Percentiles rank a stretch among this genome's conserved stretches.
These are phyloP conservation scores for Simmondsia chinensis DNA, from an alignment of 148 eudicot species.

Conservation along the genomic window DNA sequence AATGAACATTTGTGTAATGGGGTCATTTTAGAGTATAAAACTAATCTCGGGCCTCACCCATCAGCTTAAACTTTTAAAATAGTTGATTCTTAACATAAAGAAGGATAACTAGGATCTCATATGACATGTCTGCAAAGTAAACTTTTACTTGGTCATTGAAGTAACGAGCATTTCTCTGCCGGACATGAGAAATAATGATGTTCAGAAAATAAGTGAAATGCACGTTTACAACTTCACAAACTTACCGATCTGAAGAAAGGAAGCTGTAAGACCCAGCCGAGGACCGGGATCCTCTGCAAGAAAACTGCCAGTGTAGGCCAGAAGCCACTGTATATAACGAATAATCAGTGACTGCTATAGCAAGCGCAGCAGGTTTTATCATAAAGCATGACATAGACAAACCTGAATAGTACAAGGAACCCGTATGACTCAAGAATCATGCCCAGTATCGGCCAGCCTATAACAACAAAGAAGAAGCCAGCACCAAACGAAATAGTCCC, in stretches of 20 bases:
- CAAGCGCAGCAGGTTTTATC: background rate
- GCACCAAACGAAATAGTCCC: constrained; percentile 81
- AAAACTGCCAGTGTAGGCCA: constrained; percentile 92
- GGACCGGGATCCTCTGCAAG: constrained; percentile 78
- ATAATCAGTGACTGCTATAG: constrained; percentile 1
- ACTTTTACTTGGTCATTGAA: no score
- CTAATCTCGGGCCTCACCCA: no score
- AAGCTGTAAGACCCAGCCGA: constrained; percentile 89
- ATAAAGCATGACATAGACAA: background rate
- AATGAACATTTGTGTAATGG: no score
- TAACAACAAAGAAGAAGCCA: constrained; percentile 83
- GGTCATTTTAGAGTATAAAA: no score
- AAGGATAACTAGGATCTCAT: no score
- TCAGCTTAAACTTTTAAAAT: no score
- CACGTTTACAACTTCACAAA: no score
- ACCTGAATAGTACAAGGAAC: constrained; percentile 93
- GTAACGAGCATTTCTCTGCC: no score
- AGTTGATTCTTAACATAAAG: no score
- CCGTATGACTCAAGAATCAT: constrained; percentile 92
- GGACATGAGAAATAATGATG: no score
- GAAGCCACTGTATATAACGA: constrained; percentile 72
- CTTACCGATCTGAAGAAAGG: constrained; percentile 91
- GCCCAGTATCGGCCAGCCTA: constrained; percentile 93
- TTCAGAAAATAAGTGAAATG: no score
- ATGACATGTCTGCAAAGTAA: no score